Percentiles rank a stretch among this genome's conserved stretches.
phyloP scores from a whole-genome alignment of 2,329 filamentous ascomycete genomes.

The Fusarium annulatum region DNA sequence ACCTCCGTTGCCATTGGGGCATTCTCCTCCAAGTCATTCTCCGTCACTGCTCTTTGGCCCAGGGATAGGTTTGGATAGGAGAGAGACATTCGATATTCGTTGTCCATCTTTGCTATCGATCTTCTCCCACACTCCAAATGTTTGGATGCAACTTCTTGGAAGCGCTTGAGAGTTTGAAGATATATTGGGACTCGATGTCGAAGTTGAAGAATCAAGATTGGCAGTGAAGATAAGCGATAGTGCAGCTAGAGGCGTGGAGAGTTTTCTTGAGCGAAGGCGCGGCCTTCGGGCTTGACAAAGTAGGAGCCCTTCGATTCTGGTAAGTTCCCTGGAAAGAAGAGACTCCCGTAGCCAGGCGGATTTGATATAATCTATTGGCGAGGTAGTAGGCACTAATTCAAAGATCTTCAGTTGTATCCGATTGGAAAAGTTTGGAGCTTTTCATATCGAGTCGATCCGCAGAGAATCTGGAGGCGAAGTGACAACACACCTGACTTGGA shows the following conservation, averaged over 20 bases:
- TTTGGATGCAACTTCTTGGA: neutral
- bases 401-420: neutral
- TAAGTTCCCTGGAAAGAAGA: too few species aligned
- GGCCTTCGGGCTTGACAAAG: neutral
- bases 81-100: slow-evolving; percentile 47
- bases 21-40: slow-evolving; percentile 12
- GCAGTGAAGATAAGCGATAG: neutral
- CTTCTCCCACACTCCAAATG: neutral
- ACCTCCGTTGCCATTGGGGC: neutral
- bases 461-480: neutral
- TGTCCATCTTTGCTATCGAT: slow-evolving; percentile 37
- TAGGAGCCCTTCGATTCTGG: neutral
- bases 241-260: neutral
- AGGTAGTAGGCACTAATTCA: neutral
- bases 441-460: slow-evolving; percentile 34
- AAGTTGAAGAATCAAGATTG: neutral
- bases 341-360: neutral
- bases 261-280: neutral
- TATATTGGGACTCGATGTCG: neutral
- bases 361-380: neutral
- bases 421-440: slow-evolving; percentile 15
- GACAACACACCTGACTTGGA: slow-evolving; percentile 4
- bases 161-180: neutral
- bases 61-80: slow-evolving; percentile 50
- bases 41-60: slow-evolving; percentile 45